Evolutionary conservation across 2,329 filamentous ascomycete species (phyloP).

Genomic region (Penicillium glabrum): DNA sequence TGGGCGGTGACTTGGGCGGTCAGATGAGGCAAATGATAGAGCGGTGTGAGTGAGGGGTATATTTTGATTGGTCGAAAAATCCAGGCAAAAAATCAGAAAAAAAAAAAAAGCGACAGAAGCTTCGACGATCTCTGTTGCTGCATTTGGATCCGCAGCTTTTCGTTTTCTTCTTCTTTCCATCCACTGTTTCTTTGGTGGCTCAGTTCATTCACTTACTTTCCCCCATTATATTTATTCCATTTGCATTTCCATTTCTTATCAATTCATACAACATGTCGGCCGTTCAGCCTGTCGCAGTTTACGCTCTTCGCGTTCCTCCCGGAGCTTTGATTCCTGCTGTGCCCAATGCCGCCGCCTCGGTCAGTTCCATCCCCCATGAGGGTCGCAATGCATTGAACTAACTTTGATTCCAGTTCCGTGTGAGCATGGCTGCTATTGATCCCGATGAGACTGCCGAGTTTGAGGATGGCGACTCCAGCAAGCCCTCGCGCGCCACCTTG

Average conservation of each 20-base stretch:
- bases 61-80: constrained; percentile 16
- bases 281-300: constrained; percentile 71
- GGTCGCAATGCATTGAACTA: constrained; percentile 2
- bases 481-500: constrained; percentile 75
- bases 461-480: constrained; percentile 62
- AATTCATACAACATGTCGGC: constrained; percentile 43
- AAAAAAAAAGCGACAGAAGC: constrained; percentile 19
- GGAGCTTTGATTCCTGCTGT: constrained; percentile 78
- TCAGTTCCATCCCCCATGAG: constrained; percentile 51
- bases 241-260: constrained; percentile 5
- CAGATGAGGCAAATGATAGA: constrained; percentile 9
- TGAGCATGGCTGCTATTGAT: constrained; percentile 98
- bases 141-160: constrained; percentile 23
- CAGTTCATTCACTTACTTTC: constrained; percentile 19
- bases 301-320: constrained; percentile 86
- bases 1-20: constrained; percentile 17
- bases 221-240: constrained; percentile 15
- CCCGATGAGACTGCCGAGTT: constrained; percentile 73
- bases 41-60: constrained; percentile 12
- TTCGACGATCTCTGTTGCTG: constrained; percentile 16
- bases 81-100: constrained; percentile 17
- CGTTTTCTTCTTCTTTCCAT: constrained; percentile 20
- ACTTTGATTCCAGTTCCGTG: constrained; percentile 68
- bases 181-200: constrained; percentile 22
- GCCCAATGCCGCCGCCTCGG: constrained; percentile 77